Evolutionary conservation across 371 early-diverging fungal species (phyloP), one percentile per base, ranked within the genome.

Genomic region (Mucor mucedo): DNA sequence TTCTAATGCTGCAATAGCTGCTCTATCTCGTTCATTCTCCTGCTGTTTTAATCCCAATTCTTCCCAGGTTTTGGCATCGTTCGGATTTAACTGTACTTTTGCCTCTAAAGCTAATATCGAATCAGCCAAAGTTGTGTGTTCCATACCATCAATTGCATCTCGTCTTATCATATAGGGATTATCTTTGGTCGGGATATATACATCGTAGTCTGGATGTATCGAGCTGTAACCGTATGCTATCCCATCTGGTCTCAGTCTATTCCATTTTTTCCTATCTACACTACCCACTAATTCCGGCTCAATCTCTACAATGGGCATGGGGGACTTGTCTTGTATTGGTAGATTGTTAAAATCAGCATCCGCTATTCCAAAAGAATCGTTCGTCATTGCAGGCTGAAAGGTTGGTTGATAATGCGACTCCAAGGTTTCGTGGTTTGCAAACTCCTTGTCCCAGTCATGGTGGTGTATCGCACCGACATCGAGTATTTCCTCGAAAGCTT

Each of bases 11-110:
- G 93, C 90, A 63, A 98, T 95, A 0, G 98, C 97, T 7, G 91
- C 86, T 1, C 76, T 80, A 66, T 98, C 98, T 40, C 93, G 90
- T 73, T 98, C 98, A 66, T 97, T 97, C 70, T 98, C 97, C 56
- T 95, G 96, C 67, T 98, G 98, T 42, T 87, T 82, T 21, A 91
- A 75, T 29, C 98, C 98, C 2, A 98, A 84, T 62, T 84, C 72
- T 60, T 89, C 83, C 98, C 98, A 98, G 48, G 93, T 86, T 0
- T 72, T 68, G 0, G 95, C 93, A 76, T 96, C 89, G 9, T 80
- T 66, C 1, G 93, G 89, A 48, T 92, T 82, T 49, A 86, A 76
- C 69, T 95, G 92, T 14, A 95, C 89, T 7, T 87, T 86, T 5
- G 96, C 95, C 78, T 98, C 98, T 4, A 96, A 85, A 2, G 95